Evolutionary conservation across 805 yeast species (phyloP).

Genomic region (Myxozyma neotropica): DNA sequence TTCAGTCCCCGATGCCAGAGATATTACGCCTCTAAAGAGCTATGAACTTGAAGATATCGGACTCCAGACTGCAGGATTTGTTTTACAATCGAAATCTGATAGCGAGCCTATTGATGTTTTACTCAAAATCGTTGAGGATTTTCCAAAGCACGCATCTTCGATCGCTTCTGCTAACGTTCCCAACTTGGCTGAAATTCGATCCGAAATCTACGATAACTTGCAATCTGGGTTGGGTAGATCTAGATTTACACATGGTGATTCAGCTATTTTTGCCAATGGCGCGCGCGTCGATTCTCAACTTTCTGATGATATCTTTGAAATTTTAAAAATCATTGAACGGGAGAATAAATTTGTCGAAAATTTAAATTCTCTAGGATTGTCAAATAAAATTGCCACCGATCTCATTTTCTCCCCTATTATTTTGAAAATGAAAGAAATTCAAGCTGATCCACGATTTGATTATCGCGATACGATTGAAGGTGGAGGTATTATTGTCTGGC

Average conservation of each 20-base stretch:
- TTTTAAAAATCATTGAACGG: conserved; percentile 45
- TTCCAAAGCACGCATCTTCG: conserved; percentile 57
- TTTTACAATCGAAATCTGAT: conserved; percentile 38
- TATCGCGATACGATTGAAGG: conserved; percentile 37
- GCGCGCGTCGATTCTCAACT: conserved; percentile 47
- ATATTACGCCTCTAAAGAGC: conserved; percentile 32
- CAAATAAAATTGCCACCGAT: conserved; percentile 43
- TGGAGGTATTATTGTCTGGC: conserved; percentile 55
- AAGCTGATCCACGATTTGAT: conserved; percentile 41
- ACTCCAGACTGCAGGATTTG: conserved; percentile 41
- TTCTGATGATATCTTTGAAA: conserved; percentile 41
- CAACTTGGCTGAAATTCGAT: conserved; percentile 22
- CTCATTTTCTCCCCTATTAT: conserved; percentile 41
- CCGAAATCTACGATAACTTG: conserved; percentile 37
- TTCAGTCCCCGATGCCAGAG: conserved; percentile 36
- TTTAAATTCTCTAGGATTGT: conserved; percentile 43
- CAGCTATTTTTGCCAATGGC: conserved; percentile 66
- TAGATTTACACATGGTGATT: conserved; percentile 38
- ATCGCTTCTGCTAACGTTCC: conserved; percentile 40
- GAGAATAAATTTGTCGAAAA: conserved; percentile 43
- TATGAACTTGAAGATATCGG: conserved; percentile 39
- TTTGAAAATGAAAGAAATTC: conserved; percentile 20
- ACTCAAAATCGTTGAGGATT: conserved; percentile 49
- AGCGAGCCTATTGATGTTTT: conserved; percentile 46
- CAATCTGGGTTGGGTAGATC: neutral